phyloP scores from a whole-genome alignment of 2,329 filamentous ascomycete genomes.

The Biscogniauxia mediterranea region DNA sequence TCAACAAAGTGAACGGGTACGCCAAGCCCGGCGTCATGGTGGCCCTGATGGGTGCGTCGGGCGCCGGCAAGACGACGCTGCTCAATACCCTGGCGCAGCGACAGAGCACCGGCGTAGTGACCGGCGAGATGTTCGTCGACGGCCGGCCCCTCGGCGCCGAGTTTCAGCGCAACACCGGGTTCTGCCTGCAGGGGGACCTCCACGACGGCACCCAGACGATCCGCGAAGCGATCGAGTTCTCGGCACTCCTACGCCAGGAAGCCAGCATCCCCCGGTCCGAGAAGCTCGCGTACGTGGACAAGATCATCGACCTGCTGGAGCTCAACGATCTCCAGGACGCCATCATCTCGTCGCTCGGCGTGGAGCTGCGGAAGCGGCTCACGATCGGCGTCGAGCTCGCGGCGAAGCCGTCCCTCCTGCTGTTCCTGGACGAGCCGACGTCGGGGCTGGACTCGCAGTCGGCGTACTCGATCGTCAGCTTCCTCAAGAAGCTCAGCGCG shows the following conservation, averaged over 20 bases:
- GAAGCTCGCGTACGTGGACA: constrained; percentile 86
- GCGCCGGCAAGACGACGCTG: constrained; percentile 81
- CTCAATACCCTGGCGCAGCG: constrained; percentile 74
- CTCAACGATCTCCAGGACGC: constrained; percentile 66
- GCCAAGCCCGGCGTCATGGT: constrained; percentile 79
- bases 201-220: constrained; percentile 75
- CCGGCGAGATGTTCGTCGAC: constrained; percentile 72
- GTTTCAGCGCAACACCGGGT: constrained; percentile 69
- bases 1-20: constrained; percentile 72
- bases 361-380: constrained; percentile 69
- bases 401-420: constrained; percentile 63
- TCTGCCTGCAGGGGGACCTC: constrained; percentile 70
- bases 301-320: constrained; percentile 86
- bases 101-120: constrained; percentile 62
- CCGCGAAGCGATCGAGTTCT: constrained; percentile 79
- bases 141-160: constrained; percentile 58
- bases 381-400: constrained; percentile 74
- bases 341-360: constrained; percentile 61
- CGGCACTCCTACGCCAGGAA: constrained; percentile 80
- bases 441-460: constrained; percentile 68
- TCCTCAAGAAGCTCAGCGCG: constrained; percentile 64
- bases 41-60: constrained; percentile 77
- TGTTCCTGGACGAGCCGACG: constrained; percentile 73
- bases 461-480: constrained; percentile 65
- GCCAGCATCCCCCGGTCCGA: constrained; percentile 67